A percentile compares a stretch with the other conserved stretches of the same genome.
Evolutionary conservation across 139 green algal genomes (phyloP).

Genomic region (Desmodesmus armatus): DNA sequence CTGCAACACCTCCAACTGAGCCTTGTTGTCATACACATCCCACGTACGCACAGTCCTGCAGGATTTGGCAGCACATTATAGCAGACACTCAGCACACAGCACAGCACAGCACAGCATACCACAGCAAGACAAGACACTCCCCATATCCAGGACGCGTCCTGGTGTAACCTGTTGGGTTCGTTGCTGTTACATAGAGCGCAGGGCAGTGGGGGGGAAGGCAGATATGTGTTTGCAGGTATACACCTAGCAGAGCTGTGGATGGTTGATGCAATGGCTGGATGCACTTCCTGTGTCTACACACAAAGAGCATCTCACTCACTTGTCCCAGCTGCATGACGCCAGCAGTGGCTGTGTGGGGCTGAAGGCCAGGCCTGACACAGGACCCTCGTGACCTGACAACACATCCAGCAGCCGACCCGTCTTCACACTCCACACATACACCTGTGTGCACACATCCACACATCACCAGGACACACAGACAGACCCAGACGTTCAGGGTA

Average conservation of each 20-base stretch:
- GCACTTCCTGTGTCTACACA: no score
- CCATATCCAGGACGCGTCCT: no score
- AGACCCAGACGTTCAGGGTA: no score
- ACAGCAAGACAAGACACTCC: no score
- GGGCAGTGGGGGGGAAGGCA: no score
- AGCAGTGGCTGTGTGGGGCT: constrained; percentile 76
- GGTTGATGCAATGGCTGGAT: no score
- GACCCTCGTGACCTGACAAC: constrained; percentile 93
- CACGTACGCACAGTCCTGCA: constrained; percentile 81
- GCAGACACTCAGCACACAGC: no score
- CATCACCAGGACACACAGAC: not conserved
- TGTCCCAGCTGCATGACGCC: constrained; percentile 93
- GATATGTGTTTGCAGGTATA: no score
- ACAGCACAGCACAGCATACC: not conserved
- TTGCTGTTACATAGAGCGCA: no score
- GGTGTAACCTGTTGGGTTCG: no score
- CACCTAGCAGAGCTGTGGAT: no score
- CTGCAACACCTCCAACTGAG: constrained; percentile 80
- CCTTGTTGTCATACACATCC: constrained; percentile 89
- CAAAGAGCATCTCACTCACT: constrained; percentile 59
- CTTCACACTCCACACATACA: constrained; percentile 96
- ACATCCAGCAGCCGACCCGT: constrained; percentile 95
- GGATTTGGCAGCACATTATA: no score
- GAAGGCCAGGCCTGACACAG: constrained; percentile 89
- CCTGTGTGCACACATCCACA: constrained; percentile 51